These are phyloP conservation scores for Scheffersomyces illinoinensis DNA, from an alignment of 1,139 yeast species.

Conservation along the genomic window DNA sequence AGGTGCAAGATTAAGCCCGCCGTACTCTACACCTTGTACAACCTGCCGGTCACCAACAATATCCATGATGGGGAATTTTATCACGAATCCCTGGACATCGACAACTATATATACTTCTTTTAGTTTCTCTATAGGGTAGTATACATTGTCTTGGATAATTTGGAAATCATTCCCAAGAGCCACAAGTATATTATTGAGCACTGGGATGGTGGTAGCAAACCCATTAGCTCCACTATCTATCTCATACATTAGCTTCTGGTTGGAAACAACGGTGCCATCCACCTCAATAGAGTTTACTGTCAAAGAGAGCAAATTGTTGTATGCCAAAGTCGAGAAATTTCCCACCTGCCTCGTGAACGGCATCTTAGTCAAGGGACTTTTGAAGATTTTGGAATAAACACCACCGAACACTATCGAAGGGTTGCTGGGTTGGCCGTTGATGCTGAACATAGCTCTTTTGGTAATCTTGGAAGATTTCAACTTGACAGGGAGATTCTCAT, in stretches of 20 bases:
- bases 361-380: conserved; percentile 17
- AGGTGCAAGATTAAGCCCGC: conserved; percentile 11
- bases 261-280: conserved; percentile 12
- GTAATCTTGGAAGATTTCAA: conserved; percentile 15
- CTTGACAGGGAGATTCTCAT: conserved; percentile 7
- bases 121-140: conserved; percentile 5
- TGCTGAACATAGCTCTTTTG: conserved; percentile 12
- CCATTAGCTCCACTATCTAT: conserved; percentile 23
- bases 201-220: conserved; percentile 18
- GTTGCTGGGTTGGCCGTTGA: conserved; percentile 12
- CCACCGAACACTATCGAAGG: conserved; percentile 23
- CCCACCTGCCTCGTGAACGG: conserved; percentile 17
- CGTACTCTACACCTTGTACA: conserved; percentile 14
- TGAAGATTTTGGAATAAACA: conserved; percentile 15
- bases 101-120: conserved; percentile 9
- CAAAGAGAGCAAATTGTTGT: conserved; percentile 13
- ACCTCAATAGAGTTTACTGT: conserved; percentile 18
- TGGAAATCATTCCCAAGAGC: conserved; percentile 11
- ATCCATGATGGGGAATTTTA: conserved; percentile 18
- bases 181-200: conserved; percentile 16
- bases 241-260: conserved; percentile 16
- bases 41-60: conserved; percentile 12
- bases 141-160: conserved; percentile 9
- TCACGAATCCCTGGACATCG: conserved; percentile 20
- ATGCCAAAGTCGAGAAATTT: conserved; percentile 5